Evolutionary conservation across 805 yeast species (phyloP).

Genomic region (Lachancea nothofagi): DNA sequence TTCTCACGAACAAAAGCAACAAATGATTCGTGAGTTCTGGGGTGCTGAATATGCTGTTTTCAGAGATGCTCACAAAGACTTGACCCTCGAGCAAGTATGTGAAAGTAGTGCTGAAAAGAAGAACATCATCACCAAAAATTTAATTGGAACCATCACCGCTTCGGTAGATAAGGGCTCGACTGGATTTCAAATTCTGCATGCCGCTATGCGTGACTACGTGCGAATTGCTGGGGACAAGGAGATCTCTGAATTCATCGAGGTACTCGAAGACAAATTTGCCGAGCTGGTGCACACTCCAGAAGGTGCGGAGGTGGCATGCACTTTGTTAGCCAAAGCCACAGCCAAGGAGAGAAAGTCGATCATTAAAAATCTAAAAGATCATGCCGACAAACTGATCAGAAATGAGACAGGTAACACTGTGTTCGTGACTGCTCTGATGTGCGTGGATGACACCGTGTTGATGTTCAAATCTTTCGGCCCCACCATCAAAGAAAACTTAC

Average conservation of each 20-base stretch:
- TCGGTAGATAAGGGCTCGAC: slow-evolving; percentile 94
- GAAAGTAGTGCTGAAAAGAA: slow-evolving; percentile 70
- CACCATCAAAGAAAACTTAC: slow-evolving; percentile 46
- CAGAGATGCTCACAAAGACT: slow-evolving; percentile 62
- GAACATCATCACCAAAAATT: slow-evolving; percentile 65
- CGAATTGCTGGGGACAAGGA: slow-evolving; percentile 62
- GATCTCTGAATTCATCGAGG: slow-evolving; percentile 73
- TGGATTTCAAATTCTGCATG: slow-evolving; percentile 92
- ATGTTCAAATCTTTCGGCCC: slow-evolving; percentile 61
- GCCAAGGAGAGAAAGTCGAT: slow-evolving; percentile 89
- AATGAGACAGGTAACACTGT: slow-evolving; percentile 87
- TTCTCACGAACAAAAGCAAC: slow-evolving; percentile 74
- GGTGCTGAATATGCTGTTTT: slow-evolving; percentile 93
- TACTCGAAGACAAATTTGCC: slow-evolving; percentile 81
- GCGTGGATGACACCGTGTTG: slow-evolving; percentile 90
- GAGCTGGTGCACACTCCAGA: slow-evolving; percentile 94
- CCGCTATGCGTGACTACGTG: slow-evolving; percentile 88
- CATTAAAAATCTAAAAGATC: slow-evolving; percentile 66
- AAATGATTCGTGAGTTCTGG: slow-evolving; percentile 94
- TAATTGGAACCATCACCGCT: slow-evolving; percentile 77
- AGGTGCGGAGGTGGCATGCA: slow-evolving; percentile 87
- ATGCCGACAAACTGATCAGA: slow-evolving; percentile 66
- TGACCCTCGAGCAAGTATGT: slow-evolving; percentile 60
- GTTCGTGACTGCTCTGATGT: slow-evolving; percentile 68
- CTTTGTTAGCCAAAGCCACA: slow-evolving; percentile 69